Percentiles rank a stretch among this genome's conserved stretches.
Evolutionary conservation across 78 protist genomes (phyloP).

Genomic region (Protostelium mycophagum): DNA sequence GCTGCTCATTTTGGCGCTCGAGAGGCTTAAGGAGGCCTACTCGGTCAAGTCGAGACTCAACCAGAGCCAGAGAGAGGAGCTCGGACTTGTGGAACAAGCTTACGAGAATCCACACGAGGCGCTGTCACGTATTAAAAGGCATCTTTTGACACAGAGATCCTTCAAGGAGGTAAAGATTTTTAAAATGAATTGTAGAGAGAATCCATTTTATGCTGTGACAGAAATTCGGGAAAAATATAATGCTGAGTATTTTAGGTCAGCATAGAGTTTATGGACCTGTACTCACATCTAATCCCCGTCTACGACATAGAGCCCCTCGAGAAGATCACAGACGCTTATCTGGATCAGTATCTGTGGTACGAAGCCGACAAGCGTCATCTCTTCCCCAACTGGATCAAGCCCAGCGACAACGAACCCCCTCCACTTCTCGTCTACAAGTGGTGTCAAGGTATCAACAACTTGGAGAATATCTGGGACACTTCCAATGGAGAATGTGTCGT

Average conservation of each 20-base stretch:
- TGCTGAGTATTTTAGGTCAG: too few species aligned
- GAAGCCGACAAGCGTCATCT: constrained; percentile 97
- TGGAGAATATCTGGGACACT: constrained; percentile 93
- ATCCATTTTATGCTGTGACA: too few species aligned
- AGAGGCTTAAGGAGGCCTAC: constrained; percentile 95
- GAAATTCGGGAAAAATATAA: too few species aligned
- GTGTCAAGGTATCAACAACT: constrained; percentile 98
- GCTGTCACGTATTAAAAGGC: constrained; percentile 96
- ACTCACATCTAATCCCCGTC: constrained; percentile 93
- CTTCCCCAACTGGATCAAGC: constrained; percentile 99
- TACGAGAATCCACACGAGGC: constrained; percentile 99
- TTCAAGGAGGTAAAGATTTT: constrained; percentile 97
- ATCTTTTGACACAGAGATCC: constrained; percentile 93
- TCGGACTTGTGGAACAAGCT: constrained; percentile 98
- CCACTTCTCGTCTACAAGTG: constrained; percentile 99
- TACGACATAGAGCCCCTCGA: constrained; percentile 99
- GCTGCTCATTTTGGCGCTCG: constrained; percentile 97
- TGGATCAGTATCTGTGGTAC: constrained; percentile 99
- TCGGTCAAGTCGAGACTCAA: constrained; percentile 91
- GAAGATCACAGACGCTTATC: constrained; percentile 99
- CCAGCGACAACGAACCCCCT: constrained; percentile 99
- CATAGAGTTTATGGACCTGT: constrained; percentile 98
- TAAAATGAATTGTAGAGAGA: too few species aligned
- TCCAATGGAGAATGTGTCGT: constrained; percentile 93
- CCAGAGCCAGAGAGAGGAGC: constrained; percentile 97